Conservation (phyloP, 176 grass and related monocot species). For the Urochloa ruziziensis region DNA sequence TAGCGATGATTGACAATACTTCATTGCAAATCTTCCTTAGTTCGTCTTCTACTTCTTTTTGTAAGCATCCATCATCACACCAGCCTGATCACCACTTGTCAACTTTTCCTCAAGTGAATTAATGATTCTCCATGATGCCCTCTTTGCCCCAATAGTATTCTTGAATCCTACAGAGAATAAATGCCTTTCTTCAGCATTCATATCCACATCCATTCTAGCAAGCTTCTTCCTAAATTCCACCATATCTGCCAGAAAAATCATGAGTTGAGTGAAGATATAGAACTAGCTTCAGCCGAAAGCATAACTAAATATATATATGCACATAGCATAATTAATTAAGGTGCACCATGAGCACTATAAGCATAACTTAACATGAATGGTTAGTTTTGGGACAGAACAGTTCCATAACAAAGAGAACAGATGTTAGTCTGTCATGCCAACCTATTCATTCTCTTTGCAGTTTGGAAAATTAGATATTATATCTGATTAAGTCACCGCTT, state of each 20-base stretch:
- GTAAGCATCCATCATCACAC: constrained; percentile 49
- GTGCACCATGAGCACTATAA: neutral
- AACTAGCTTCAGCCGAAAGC: neutral
- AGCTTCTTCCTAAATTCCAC: constrained; percentile 73
- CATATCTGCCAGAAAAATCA: constrained; percentile 59
- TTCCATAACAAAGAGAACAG: neutral
- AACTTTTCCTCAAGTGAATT: constrained; percentile 53
- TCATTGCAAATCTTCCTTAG: constrained; percentile 71
- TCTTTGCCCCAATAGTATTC: constrained; percentile 64
- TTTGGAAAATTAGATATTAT: neutral
- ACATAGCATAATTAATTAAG: neutral
- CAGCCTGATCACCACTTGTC: constrained; percentile 34
- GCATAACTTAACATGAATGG: neutral
- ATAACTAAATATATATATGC: neutral
- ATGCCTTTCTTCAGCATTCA: constrained; percentile 75
- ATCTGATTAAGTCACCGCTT: neutral
- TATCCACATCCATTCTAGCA: constrained; percentile 88
- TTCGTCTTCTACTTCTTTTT: constrained; percentile 76
- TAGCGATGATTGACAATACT: constrained; percentile 84
- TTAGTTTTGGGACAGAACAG: neutral
- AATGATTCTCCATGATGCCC: constrained; percentile 79
- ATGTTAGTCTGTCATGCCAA: neutral
- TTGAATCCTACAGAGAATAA: constrained; percentile 84
- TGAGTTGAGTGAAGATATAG: neutral
- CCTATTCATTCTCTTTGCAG: neutral